Base-by-base conservation (phyloP, 2,329 filamentous ascomycete species). In the Xylaria sp. region DNA sequence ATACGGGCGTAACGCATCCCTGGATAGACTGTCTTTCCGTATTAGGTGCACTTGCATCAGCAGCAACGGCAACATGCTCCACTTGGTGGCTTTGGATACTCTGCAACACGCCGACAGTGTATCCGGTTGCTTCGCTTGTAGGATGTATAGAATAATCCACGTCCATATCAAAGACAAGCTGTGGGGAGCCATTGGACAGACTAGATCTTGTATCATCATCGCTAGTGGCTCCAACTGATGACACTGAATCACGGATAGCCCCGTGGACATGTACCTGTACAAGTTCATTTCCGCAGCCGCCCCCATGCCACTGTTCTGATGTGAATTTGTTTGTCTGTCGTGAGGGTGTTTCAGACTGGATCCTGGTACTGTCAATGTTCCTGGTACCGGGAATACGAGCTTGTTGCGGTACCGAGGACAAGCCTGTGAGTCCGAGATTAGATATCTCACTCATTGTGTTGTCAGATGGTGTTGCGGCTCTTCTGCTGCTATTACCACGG, bases 391-490 rank as follows among this genome's bases (percentile, higher is more conserved):
- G 20, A 46, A 43, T 4, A 23, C 23, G 25, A 23, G 32, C 5
- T 18, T 41, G 65, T 20, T 58, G 36, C 28, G 65, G 50, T 43
- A 28, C 39, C 52, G 46, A 41, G 18, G 62, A 55, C 25, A 63
- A 46, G 36, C 13, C 41, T 43, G 62, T 41, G 30, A 53, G 50
- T 23, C 23, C 36, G 46, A 45, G 15, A 41, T 53, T 36, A 46
- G 61, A 61, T 41, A 58, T 61, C 23, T n/a, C 36, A 59, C 18
- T 65, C 57, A 18, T 46, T 28, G 25, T 9, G 52, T 65, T 41
- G 36, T 53, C 36, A 13, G 53, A 23, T 65, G 62, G 58, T 62
- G 57, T 62, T 68, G 66, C 34, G 62, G 66, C 66, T 68, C 66
- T 59, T 68, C 62, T 55, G 45, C n/a, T 50, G 52, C 20, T 18